Conservation (phyloP, 805 yeast species). For the Nakazawaea anatomiae region DNA sequence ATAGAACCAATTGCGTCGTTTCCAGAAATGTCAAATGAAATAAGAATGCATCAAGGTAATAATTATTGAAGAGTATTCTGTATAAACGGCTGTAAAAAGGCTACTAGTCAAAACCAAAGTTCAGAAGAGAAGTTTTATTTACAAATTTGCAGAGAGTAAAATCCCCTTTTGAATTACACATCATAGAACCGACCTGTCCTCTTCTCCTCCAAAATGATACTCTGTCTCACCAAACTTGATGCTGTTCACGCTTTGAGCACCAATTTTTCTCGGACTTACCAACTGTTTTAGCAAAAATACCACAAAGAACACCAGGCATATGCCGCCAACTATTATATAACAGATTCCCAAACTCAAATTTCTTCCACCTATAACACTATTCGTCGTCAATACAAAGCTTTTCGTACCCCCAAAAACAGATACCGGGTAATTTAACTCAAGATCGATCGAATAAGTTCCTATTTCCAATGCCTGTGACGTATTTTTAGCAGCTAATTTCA, state of each 20-base stretch:
- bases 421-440: conserved; percentile 80
- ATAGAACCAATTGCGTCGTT: no score
- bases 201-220: conserved; percentile 3
- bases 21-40: no score
- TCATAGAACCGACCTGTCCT: not conserved
- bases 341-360: conserved; percentile 81
- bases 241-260: conserved; percentile 53
- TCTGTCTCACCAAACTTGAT: conserved; percentile 10
- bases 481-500: conserved; percentile 76
- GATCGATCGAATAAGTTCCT: conserved; percentile 66
- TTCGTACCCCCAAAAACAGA: conserved; percentile 84
- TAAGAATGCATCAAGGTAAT: no score
- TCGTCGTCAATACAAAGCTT: conserved; percentile 73
- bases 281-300: conserved; percentile 77
- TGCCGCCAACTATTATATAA: conserved; percentile 76
- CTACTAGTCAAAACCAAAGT: no score
- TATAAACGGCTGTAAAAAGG: no score
- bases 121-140: no score
- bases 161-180: not conserved
- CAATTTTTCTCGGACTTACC: conserved; percentile 77
- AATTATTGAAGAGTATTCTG: no score
- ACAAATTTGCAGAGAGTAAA: no score
- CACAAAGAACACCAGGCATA: conserved; percentile 65
- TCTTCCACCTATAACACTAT: conserved; percentile 81
- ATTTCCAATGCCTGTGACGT: conserved; percentile 45